phyloP scores from a whole-genome alignment of 2,329 filamentous ascomycete genomes.

The Aureobasidium sp. region DNA sequence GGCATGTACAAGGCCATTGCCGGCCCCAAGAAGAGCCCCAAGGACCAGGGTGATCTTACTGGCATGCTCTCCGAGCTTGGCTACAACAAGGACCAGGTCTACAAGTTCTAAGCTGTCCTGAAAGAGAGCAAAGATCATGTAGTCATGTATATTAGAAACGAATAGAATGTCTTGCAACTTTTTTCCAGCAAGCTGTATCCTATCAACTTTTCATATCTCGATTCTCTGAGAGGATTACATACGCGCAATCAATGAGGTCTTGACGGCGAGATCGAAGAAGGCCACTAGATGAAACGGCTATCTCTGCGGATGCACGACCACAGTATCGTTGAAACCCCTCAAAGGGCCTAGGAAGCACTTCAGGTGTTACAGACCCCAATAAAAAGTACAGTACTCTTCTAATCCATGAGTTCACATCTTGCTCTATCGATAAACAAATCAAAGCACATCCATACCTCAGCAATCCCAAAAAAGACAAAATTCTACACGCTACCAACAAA shows the following conservation, averaged over 20 bases:
- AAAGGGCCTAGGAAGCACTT: too few species aligned
- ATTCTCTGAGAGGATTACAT: not conserved
- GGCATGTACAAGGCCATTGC: conserved; percentile 90
- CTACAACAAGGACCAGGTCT: conserved; percentile 82
- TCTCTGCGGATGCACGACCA: too few species aligned
- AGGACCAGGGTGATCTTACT: conserved; percentile 84
- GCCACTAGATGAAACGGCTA: too few species aligned
- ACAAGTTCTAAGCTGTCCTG: conserved; percentile 67
- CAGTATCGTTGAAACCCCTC: too few species aligned
- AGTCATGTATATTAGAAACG: conserved; percentile 8
- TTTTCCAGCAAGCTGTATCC: too few species aligned
- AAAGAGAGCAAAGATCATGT: not conserved
- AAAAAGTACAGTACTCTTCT: too few species aligned
- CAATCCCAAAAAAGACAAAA: not conserved
- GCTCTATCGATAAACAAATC: too few species aligned
- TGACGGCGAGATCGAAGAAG: too few species aligned
- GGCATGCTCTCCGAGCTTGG: conserved; percentile 80
- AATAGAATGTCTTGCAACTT: not conserved
- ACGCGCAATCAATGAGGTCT: not conserved
- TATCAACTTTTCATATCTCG: not conserved
- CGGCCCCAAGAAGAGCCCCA: conserved; percentile 82
- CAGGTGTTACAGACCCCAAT: too few species aligned
- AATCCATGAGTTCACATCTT: too few species aligned
- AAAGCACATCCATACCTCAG: too few species aligned
- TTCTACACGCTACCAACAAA: not conserved